Conservation (phyloP, 2,329 filamentous ascomycete species). For the Fragosphaeria purpurea region DNA sequence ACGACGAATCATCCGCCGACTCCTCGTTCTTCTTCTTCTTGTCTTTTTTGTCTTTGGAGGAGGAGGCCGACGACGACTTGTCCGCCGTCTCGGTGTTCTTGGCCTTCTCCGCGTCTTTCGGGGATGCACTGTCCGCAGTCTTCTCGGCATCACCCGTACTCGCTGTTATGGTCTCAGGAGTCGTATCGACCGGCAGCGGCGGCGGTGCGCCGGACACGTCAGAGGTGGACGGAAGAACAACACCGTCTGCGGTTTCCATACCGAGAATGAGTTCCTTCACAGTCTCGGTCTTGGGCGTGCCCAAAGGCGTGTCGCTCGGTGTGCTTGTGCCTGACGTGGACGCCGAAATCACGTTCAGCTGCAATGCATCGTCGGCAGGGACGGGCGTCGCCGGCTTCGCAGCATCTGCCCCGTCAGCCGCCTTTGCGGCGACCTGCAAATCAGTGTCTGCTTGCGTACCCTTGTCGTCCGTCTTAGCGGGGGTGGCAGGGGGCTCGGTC, state of each 20-base stretch:
- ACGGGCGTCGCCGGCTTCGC: neutral
- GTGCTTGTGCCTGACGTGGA: constrained; percentile 15
- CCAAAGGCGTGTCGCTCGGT: constrained; percentile 18
- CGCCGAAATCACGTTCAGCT: constrained; percentile 4
- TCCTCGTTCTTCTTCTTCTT: constrained; percentile 4
- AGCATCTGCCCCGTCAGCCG: neutral
- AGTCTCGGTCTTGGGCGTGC: constrained; percentile 20
- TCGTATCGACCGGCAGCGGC: neutral
- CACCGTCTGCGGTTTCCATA: constrained; percentile 19
- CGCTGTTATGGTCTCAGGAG: neutral
- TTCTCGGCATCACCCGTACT: too few species aligned
- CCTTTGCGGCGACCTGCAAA: neutral
- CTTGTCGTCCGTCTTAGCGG: constrained; percentile 9
- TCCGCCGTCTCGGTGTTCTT: too few species aligned
- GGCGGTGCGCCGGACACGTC: constrained; percentile 13
- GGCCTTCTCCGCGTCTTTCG: too few species aligned
- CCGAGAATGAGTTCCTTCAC: constrained; percentile 11
- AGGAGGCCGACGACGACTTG: neutral
- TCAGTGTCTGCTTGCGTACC: constrained; percentile 11
- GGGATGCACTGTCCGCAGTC: too few species aligned
- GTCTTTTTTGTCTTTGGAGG: neutral
- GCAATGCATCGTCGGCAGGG: neutral
- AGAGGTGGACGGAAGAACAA: constrained; percentile 22
- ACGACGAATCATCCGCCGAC: constrained; percentile 38
- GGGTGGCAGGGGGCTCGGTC: constrained; percentile 2